Evolutionary conservation across 2,329 filamentous ascomycete genomes (phyloP).

Genomic region (Raffaelea albimanens): DNA sequence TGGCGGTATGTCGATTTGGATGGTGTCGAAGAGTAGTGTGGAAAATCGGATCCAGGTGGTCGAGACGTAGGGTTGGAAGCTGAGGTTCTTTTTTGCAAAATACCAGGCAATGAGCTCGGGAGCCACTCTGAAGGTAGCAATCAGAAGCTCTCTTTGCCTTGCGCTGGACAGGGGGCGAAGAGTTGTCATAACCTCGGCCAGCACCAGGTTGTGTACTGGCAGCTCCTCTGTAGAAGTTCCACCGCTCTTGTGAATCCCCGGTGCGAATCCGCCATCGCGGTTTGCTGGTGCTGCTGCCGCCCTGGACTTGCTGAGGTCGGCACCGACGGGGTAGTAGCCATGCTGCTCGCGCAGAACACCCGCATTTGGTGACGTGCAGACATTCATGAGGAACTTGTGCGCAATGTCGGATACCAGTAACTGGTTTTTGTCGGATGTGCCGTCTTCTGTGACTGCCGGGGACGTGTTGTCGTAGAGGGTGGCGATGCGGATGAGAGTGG

Average conservation of each 20-base stretch:
- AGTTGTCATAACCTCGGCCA: constrained; percentile 69
- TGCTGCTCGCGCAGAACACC: constrained; percentile 68
- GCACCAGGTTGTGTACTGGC: constrained; percentile 67
- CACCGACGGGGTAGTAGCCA: constrained; percentile 74
- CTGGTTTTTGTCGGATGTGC: constrained; percentile 26
- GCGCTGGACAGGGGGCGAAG: constrained; percentile 76
- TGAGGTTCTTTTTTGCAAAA: constrained; percentile 72
- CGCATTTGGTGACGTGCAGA: constrained; percentile 64
- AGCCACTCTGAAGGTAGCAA: constrained; percentile 68
- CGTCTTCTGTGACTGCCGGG: constrained; percentile 30
- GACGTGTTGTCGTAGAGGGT: constrained; percentile 61
- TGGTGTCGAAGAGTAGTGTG: constrained; percentile 73
- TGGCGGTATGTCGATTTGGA: constrained; percentile 63
- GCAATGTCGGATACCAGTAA: constrained; percentile 54
- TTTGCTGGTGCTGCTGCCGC: constrained; percentile 9
- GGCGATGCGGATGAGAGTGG: constrained; percentile 62
- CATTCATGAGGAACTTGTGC: constrained; percentile 64
- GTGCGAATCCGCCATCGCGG: constrained; percentile 35
- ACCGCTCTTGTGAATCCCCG: constrained; percentile 62
- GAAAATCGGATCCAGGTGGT: constrained; percentile 94
- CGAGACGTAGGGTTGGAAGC: constrained; percentile 84
- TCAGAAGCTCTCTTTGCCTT: constrained; percentile 71
- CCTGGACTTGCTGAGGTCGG: constrained; percentile 40
- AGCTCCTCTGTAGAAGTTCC: constrained; percentile 57
- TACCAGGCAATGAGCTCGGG: constrained; percentile 86